These are phyloP conservation scores for Neotropicomus parvogracilis DNA, from an alignment of 1,284 basidiomycete species.

Conservation along the genomic window DNA sequence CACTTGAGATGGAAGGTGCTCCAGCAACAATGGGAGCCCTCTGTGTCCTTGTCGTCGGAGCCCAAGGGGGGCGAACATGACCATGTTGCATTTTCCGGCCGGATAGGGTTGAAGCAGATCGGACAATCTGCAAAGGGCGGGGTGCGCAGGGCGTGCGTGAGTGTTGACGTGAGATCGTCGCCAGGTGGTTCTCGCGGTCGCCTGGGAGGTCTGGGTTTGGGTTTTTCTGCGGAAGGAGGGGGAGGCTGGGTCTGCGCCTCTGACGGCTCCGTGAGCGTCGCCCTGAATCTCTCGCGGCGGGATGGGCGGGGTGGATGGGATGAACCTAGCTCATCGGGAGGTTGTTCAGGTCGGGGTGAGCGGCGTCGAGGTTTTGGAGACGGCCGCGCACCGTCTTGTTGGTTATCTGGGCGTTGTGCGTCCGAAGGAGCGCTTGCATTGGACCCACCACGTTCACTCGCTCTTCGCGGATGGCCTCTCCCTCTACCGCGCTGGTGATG, in stretches of 20 bases:
- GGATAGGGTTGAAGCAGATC: conserved; percentile 75
- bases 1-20: conserved; percentile 83
- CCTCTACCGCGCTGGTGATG: conserved; percentile 7
- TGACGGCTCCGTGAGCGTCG: conserved; percentile 24
- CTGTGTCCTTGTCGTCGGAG: conserved; percentile 10
- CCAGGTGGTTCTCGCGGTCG: conserved; percentile 14
- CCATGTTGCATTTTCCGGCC: conserved; percentile 71
- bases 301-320: conserved; percentile 12
- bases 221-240: not conserved
- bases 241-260: not conserved
- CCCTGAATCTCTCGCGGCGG: conserved; percentile 25
- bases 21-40: conserved; percentile 64
- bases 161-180: conserved; percentile 67
- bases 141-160: conserved; percentile 59
- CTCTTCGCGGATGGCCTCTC: not conserved
- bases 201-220: conserved; percentile 6
- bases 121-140: conserved; percentile 74
- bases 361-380: conserved; percentile 1
- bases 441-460: not conserved
- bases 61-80: conserved; percentile 60
- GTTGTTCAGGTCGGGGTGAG: conserved; percentile 1
- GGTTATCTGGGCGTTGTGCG: not conserved
- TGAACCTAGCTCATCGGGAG: not conserved
- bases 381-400: not conserved
- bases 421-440: not conserved